Conservation (phyloP, 176 grass and related monocot species). For the Carex parvula region DNA sequence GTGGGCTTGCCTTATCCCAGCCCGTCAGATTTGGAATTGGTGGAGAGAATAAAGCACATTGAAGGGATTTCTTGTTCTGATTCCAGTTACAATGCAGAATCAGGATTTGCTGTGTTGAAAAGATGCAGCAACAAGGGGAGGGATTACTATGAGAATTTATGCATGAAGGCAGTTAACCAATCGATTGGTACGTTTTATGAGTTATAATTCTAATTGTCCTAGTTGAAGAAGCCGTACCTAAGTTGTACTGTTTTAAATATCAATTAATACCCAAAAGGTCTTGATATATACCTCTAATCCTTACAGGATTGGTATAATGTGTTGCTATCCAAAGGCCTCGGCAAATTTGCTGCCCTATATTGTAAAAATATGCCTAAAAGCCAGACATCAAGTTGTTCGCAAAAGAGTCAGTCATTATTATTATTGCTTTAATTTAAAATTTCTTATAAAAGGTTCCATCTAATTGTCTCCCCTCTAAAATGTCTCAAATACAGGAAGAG, state of each 20-base stretch:
- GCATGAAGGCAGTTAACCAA: conserved; percentile 99
- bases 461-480: neutral
- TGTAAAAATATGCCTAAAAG: neutral
- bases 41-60: conserved; percentile 87
- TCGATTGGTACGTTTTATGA: conserved; percentile 59
- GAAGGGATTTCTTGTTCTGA: conserved; percentile 45
- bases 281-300: neutral
- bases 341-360: neutral
- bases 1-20: conserved; percentile 97
- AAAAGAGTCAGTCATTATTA: neutral
- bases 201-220: too few relatives aligned
- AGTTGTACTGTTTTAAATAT: neutral
- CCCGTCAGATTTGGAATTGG: conserved; percentile 73
- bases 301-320: neutral
- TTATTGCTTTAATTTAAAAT: neutral
- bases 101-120: conserved; percentile 60
- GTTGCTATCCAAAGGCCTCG: neutral
- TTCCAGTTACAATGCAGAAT: conserved; percentile 45
- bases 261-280: neutral
- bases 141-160: conserved; percentile 94
- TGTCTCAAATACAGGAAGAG: conserved; percentile 60
- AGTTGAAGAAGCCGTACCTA: neutral
- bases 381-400: neutral
- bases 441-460: neutral
- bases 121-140: conserved; percentile 61